Evolutionary conservation across 257 asterid genomes (phyloP).

Genomic region (Misopates orontium): DNA sequence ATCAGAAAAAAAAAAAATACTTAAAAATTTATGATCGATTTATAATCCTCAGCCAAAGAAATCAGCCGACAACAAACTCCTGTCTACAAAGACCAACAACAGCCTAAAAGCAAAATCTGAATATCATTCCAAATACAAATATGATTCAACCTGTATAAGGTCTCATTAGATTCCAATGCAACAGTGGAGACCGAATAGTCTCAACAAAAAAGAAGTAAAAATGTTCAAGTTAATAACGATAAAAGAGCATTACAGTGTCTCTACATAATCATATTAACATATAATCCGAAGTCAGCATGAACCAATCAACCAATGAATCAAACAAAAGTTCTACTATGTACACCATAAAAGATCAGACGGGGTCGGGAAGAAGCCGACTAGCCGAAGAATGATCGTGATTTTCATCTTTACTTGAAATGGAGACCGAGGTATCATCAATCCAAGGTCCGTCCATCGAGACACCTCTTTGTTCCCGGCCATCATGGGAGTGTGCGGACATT

Average conservation of each 20-base stretch:
- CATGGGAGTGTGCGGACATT: slow-evolving; percentile 34
- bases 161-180: too few relatives aligned
- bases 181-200: background rate
- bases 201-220: background rate
- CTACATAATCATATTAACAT: slow-evolving; percentile 5
- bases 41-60: too few relatives aligned
- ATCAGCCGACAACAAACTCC: too few relatives aligned
- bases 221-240: too few relatives aligned
- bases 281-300: background rate
- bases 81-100: too few relatives aligned
- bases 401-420: slow-evolving; percentile 44
- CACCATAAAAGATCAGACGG: background rate
- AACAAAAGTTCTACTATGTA: background rate
- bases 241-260: background rate
- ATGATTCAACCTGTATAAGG: too few relatives aligned
- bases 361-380: slow-evolving; percentile 39
- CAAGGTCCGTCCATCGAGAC: slow-evolving; percentile 72
- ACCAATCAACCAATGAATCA: background rate
- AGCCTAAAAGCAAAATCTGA: too few relatives aligned
- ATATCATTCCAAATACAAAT: too few relatives aligned
- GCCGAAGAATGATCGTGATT: slow-evolving; percentile 33
- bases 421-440: slow-evolving; percentile 55
- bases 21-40: too few relatives aligned
- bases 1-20: too few relatives aligned
- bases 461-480: slow-evolving; percentile 45